Base-by-base conservation (phyloP, 2,329 filamentous ascomycete species). In the Alternaria ethzedia region DNA sequence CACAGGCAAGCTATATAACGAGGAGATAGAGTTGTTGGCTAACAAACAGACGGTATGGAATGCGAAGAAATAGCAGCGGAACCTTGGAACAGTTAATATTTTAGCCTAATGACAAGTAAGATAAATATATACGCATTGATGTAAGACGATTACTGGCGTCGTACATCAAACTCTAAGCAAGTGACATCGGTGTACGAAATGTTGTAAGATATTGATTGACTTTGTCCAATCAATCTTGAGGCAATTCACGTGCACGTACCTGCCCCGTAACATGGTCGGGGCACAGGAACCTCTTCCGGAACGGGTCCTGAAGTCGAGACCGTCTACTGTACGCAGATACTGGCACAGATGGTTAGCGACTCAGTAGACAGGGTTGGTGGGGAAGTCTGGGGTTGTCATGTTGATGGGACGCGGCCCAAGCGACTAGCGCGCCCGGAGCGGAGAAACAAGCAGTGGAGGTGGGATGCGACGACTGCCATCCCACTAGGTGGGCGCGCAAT, bases 401-500 rank as follows among this genome's bases (percentile, higher is more conserved):
- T 25, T 49, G 55, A 50, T 23, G 55, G 28, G 28, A 47, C 54
- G 58, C 30, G 45, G 15, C 21, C 45, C 55, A 59, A 54, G 13
- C 45, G 36, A 41, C 54, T 63, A 63, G 63, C 60, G 61, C 36
- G 32, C 11, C 54, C 64, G 64, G 64, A 56, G 41, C 64, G 64
- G 64, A 66, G 51, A 64, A 66, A 66, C 57, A 56, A 51, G 30
- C 46, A 43, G 11, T 50, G 32, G 56, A 59, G 44, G 64, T 61
- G 61, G 61, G 61, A 61, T 64, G 61, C 49, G 49, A 52, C 28
- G 44, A 59, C 64, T 57, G 56, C 52, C 65, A 64, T 66, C 61
- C 66, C 65, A 68, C 67, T 66, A 59, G 65, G 65, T 51, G 63
- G 63, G 67, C 54, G 65, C 63, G 67, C 66, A 70, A 61, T 69